Percentiles rank a stretch among this genome's conserved stretches.
Conservation (phyloP, 495 filamentous ascomycete genomes). For the Aspergillus kassunensis region DNA sequence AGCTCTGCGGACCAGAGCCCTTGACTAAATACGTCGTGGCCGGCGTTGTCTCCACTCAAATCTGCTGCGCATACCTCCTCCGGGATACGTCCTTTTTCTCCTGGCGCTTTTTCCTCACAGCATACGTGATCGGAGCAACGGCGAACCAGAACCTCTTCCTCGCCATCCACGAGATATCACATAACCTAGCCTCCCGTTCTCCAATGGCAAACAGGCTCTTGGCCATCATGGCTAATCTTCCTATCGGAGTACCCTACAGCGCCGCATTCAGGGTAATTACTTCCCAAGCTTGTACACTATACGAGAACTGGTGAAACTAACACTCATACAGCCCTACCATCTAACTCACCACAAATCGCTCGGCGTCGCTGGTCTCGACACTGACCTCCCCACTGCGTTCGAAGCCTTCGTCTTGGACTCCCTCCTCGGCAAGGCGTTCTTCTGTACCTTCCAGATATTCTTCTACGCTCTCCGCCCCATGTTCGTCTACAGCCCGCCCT, state of each 20-base stretch:
- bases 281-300: background rate
- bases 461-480: conserved; percentile 99
- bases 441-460: conserved; percentile 98
- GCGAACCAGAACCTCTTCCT: conserved; percentile 99
- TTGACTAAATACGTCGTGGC: conserved; percentile 92
- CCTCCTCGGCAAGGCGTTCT: conserved; percentile 97
- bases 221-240: conserved; percentile 90
- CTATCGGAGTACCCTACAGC: conserved; percentile 93
- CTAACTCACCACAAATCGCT: conserved; percentile 99
- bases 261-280: conserved; percentile 80
- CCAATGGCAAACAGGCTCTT: conserved; percentile 79
- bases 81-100: conserved; percentile 77
- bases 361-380: conserved; percentile 93
- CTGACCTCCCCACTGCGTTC: conserved; percentile 86
- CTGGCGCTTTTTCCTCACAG: conserved; percentile 75
- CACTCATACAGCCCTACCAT: conserved; percentile 77
- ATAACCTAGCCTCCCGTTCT: conserved; percentile 91
- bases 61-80: conserved; percentile 74
- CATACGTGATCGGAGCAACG: conserved; percentile 92
- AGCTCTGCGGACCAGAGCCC: conserved; percentile 95
- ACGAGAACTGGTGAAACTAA: conserved; percentile 11
- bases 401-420: conserved; percentile 95
- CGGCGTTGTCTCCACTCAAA: conserved; percentile 76
- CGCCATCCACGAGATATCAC: conserved; percentile 97
- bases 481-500: conserved; percentile 83